Percentiles rank a stretch among this genome's conserved stretches.
Evolutionary conservation across 1,139 yeast genomes (phyloP).

Genomic region (Pichia sp.): DNA sequence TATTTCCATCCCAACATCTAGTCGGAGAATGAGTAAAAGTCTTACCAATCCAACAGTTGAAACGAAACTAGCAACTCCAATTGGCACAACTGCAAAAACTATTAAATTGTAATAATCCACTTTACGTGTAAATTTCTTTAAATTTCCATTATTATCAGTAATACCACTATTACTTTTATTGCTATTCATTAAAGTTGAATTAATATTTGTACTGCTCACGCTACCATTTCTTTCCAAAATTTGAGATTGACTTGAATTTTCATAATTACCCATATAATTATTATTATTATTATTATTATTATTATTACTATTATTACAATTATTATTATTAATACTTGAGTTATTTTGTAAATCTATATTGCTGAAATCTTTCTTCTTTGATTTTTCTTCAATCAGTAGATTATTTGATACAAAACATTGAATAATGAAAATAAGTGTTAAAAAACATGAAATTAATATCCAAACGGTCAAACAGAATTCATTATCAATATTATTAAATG

Average conservation of each 20-base stretch:
- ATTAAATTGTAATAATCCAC: slow-evolving; percentile 79
- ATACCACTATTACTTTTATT: slow-evolving; percentile 5
- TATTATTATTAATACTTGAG: not conserved
- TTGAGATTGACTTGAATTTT: not conserved
- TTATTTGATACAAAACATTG: slow-evolving; percentile 90
- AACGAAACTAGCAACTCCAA: slow-evolving; percentile 87
- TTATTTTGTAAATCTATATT: not conserved
- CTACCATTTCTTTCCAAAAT: not conserved
- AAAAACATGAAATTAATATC: slow-evolving; percentile 80
- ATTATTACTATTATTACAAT: not conserved
- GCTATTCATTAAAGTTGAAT: too few species aligned
- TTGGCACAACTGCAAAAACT: slow-evolving; percentile 95
- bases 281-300: not conserved
- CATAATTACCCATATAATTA: not conserved
- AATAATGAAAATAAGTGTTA: slow-evolving; percentile 76
- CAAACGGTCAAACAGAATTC: slow-evolving; percentile 77
- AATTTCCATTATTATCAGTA: slow-evolving; percentile 30
- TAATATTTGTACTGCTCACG: not conserved
- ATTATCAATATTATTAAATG: slow-evolving; percentile 48
- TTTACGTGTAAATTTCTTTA: slow-evolving; percentile 40
- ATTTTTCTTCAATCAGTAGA: slow-evolving; percentile 47
- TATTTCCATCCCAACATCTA: slow-evolving; percentile 50
- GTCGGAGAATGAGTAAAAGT: slow-evolving; percentile 63
- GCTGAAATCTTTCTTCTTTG: slow-evolving; percentile 8
- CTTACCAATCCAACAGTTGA: slow-evolving; percentile 84